Percentiles rank a stretch among this genome's conserved stretches.
phyloP scores from a whole-genome alignment of 1,284 basidiomycete species.

The Papiliotrema fonsecae region DNA sequence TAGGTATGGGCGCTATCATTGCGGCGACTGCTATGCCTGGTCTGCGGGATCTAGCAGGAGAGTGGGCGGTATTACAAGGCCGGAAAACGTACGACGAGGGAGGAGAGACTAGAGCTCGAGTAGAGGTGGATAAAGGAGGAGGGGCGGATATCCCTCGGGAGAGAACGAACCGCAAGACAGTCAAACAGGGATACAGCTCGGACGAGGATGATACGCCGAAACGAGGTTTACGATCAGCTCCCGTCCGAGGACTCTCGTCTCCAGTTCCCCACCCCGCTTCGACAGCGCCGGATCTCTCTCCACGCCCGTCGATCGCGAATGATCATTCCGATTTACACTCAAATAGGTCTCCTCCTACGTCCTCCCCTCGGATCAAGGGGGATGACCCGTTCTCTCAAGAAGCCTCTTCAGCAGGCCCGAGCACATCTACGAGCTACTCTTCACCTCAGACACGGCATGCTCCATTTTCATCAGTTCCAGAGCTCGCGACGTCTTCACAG shows the following conservation, averaged over 20 bases:
- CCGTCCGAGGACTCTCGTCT: constrained; percentile 3
- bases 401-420: constrained; percentile 4
- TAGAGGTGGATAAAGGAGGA: constrained; percentile 39
- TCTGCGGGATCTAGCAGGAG: constrained; percentile 67
- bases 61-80: constrained; percentile 84
- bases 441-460: constrained; percentile 48
- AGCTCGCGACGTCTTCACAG: constrained; percentile 44
- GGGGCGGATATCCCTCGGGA: constrained; percentile 37
- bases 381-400: constrained; percentile 39
- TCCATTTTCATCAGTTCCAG: constrained; percentile 56
- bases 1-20: constrained; percentile 79
- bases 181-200: constrained; percentile 32
- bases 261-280: constrained; percentile 12
- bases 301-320: constrained; percentile 8
- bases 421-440: constrained; percentile 1
- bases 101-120: constrained; percentile 31
- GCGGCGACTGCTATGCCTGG: constrained; percentile 72
- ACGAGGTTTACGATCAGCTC: not conserved
- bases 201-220: constrained; percentile 47
- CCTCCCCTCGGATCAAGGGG: constrained; percentile 12
- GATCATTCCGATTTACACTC: constrained; percentile 2
- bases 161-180: not conserved
- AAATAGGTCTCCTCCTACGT: not conserved
- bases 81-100: constrained; percentile 50
- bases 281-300: constrained; percentile 16